Evolutionary conservation across 1,284 basidiomycete species (phyloP), one percentile per base, ranked within the genome.

Genomic region (Leccinum griseonigrum): DNA sequence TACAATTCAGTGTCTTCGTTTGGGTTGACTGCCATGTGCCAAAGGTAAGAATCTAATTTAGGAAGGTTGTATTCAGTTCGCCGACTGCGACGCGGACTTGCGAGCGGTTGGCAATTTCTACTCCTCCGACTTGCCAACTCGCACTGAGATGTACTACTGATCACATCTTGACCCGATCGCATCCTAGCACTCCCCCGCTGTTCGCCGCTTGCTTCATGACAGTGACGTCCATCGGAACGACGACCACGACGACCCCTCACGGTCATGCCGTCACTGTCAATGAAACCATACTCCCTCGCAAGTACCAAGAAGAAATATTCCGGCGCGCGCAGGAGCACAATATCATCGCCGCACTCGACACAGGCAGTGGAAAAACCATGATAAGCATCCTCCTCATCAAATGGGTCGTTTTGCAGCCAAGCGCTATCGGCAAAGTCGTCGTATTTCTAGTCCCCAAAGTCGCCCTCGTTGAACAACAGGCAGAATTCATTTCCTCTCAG

Each of bases 1-100:
- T 73, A 94, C 94, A 95, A 96, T 83, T 96, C 94, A 1, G 94
- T 95, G 74, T 97, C 94, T 79, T 95, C 90, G 81, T 94, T 83
- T 8, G 90, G 83, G 73, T 95, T 92, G 57, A 88, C 72, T 13
- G 86, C 77, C 88, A 90, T 89, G 52, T 43, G 46, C 2, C 4
- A 29, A 22, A 68, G 69, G 66, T 64, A 57, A 9, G 28, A 56
- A 62, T 62, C 64, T 29, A 51, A 52, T 36, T 73, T 71, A 68
- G 72, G 69, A 71, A 71, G 72, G 67, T 63, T 71, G 72, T 70
- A 70, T 63, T 74, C 70, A 69, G n/a, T 7, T 36, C 28, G 46
- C 22, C 18, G 57, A 61, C 56, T 36, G 59, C 46, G 63, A 62
- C 69, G 71, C 69, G 69, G 70, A 70, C 69, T 70, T 72, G 69